Percentiles rank a stretch among this genome's conserved stretches.
These are phyloP conservation scores for Colletotrichum sp. DNA, from an alignment of 2,329 filamentous ascomycete species.

Conservation along the genomic window DNA sequence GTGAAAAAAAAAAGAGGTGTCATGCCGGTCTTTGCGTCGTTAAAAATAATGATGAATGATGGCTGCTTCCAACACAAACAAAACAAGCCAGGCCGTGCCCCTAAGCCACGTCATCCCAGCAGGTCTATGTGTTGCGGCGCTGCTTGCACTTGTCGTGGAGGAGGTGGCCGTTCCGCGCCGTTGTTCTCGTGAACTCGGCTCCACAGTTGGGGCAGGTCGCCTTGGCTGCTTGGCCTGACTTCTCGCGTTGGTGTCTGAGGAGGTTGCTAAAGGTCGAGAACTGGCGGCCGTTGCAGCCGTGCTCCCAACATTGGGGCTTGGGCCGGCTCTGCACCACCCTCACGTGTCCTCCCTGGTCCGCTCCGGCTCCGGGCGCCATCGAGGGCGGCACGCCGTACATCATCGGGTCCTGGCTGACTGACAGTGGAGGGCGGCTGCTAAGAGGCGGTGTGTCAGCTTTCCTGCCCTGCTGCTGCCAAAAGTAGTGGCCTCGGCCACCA, in stretches of 20 bases:
- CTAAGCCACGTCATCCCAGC: background rate
- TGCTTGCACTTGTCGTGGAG: constrained; percentile 93
- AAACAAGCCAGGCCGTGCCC: background rate
- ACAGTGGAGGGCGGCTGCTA: constrained; percentile 44
- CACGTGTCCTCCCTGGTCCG: constrained; percentile 51
- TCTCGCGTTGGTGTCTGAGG: constrained; percentile 89
- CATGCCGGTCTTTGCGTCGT: background rate
- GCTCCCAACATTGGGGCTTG: constrained; percentile 97
- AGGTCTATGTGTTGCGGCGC: constrained; percentile 48
- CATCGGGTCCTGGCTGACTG: constrained; percentile 42
- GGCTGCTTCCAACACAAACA: background rate
- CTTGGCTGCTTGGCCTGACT: constrained; percentile 89
- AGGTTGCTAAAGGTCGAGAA: constrained; percentile 98
- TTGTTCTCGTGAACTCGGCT: constrained; percentile 90
- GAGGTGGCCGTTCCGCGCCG: constrained; percentile 84
- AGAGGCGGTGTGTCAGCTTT: constrained; percentile 1
- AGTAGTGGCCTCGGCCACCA: background rate
- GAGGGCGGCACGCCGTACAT: constrained; percentile 48
- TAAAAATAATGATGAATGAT: background rate
- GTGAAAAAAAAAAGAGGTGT: background rate
- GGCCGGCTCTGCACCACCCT: constrained; percentile 78
- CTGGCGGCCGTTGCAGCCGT: constrained; percentile 93
- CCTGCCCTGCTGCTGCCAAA: background rate
- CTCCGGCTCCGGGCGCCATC: constrained; percentile 38
- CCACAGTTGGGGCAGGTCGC: constrained; percentile 90